Evolutionary conservation across 208 protist species (phyloP).

Genomic region (Entamoeba nuttalli): DNA sequence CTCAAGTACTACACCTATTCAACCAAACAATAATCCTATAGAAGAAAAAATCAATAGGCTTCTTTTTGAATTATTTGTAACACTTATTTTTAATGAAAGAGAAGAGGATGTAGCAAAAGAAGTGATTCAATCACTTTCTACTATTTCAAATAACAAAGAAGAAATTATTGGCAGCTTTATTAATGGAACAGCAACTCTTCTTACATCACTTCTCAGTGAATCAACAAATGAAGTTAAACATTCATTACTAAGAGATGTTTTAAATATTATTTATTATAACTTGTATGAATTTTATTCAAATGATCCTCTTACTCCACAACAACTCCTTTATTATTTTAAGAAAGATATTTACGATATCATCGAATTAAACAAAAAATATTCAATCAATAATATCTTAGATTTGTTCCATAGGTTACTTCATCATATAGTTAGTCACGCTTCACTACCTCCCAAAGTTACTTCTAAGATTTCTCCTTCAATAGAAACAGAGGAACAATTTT

Average conservation of each 20-base stretch:
- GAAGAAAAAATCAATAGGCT: too few relatives aligned
- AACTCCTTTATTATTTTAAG: not conserved
- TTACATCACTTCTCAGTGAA: not conserved
- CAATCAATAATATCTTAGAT: not conserved
- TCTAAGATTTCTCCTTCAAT: not conserved
- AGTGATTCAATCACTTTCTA: not conserved
- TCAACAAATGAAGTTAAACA: not conserved
- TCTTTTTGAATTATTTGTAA: not conserved
- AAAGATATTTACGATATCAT: not conserved
- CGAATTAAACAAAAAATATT: not conserved
- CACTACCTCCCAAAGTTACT: not conserved
- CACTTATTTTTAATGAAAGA: not conserved
- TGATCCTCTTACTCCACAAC: not conserved
- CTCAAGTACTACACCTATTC: too few relatives aligned
- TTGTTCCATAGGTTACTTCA: not conserved
- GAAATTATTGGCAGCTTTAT: not conserved
- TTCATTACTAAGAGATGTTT: not conserved
- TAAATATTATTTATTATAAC: not conserved
- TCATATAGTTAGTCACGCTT: not conserved
- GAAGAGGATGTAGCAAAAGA: not conserved
- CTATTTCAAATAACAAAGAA: not conserved
- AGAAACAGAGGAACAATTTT: not conserved
- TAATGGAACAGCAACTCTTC: not conserved
- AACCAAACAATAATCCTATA: too few relatives aligned
- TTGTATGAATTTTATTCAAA: not conserved